These are phyloP conservation scores for Lophium mytilinum DNA, from an alignment of 495 filamentous ascomycete genomes.

Conservation along the genomic window DNA sequence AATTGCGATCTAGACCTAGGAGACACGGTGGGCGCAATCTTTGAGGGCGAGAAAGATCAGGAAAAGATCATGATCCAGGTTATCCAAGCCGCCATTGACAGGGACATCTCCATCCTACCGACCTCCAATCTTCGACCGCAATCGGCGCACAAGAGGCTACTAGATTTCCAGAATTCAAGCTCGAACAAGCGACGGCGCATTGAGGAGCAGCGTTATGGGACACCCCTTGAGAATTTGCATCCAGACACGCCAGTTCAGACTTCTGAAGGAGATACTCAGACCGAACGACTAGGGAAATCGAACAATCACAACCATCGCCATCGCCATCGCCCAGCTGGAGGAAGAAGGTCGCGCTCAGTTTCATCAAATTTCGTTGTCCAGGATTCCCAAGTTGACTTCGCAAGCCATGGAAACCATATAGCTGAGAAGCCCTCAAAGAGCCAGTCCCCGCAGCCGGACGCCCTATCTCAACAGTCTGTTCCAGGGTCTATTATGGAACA, in stretches of 20 bases:
- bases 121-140: constrained; percentile 20
- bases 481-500: not conserved
- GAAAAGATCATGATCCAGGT: constrained; percentile 22
- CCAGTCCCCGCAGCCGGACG: not conserved
- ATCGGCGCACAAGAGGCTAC: constrained; percentile 7
- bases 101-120: constrained; percentile 19
- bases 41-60: constrained; percentile 17
- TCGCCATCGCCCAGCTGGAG: not conserved
- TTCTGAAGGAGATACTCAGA: constrained; percentile 7
- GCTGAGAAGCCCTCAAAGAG: not conserved
- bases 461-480: not conserved
- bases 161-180: not conserved
- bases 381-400: not conserved
- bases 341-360: not conserved
- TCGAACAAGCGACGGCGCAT: constrained; percentile 12
- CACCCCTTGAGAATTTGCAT: not conserved
- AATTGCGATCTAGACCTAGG: constrained; percentile 24
- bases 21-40: constrained; percentile 27
- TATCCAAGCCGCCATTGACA: constrained; percentile 14
- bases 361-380: not conserved
- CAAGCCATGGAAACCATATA: not conserved
- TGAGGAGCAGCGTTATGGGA: constrained; percentile 1
- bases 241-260: constrained; percentile 16
- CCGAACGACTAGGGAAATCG: not conserved
- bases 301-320: not conserved